Evolutionary conservation across 2,329 filamentous ascomycete genomes (phyloP), one percentile per base, ranked within the genome.

Genomic region (Neopestalotiopsis clavispora): DNA sequence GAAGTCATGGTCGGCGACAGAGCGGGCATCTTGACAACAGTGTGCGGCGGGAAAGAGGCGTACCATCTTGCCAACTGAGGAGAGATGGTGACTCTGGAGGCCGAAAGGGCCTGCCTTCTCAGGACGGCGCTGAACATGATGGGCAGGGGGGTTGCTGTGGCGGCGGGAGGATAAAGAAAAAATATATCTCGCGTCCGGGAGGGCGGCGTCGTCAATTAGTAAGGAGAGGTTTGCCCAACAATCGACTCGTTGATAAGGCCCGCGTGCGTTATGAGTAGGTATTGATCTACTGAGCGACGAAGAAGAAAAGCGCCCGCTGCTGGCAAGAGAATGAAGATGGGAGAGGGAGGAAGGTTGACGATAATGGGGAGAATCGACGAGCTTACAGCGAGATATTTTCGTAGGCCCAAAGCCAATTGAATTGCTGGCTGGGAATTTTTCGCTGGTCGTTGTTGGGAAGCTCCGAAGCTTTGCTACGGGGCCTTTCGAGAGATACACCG

Each of bases 1-100:
- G 93, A 87, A 72, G 93, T 95, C 96, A 99, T 99, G 76, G 96
- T 99, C 67, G 96, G 96, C 72, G 96, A 99, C 78, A 99, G 88
- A 69, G 96, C 96, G 74, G 96, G 96, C 96, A 99, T 99, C 87
- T 90, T 96, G 85, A 99, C 91, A 82, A 99, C 87, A 75, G 93
- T 95, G 86, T 99, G 96, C 75, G 94, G 90, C 74, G 96, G 97
- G 86, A 94, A 98, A 64, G 95, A 97, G 75, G 88, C 96, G 86
- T 88, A 90, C 82, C 84, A 89, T 84, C 89, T 86, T 82, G 88
- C 84, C 71, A 90, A 58, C 52, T 68, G 83, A 76, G 85, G 85
- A 73, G 85, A 84, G 67, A 84, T 79, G 75, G 58, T 67, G 56
- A 38, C 52, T 60, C 86, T 82, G 73, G 84, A 79, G 75, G 82